Evolutionary conservation across 441 rosid genomes (phyloP), one percentile per base, ranked within the genome.

Genomic region (Iberis amara): DNA sequence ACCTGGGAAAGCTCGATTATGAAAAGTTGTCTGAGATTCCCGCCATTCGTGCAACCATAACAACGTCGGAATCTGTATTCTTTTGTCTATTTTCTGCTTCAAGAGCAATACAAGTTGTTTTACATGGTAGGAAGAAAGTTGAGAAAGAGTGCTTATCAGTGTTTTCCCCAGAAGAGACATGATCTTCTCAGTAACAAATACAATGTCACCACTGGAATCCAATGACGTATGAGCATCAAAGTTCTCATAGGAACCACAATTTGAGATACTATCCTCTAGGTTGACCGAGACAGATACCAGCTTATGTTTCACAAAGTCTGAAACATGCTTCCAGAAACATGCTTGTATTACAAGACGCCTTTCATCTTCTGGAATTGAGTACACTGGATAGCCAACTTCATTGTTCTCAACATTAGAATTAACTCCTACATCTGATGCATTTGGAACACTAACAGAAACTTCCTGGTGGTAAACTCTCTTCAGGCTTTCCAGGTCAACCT

Each of bases 261-360:
- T 66, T 52, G 65, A 68, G 53, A 59, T 56, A 68, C 46, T 27
- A 39, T 76, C 82, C 64, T 74, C 74, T 65, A 59, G 68, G 42
- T 63, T 57, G 57, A 72, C 49, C 40, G 73, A 76, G 23, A 65
- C 37, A 37, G 61, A 68, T 60, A 60, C 63, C 68, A 88, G 70
- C 72, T 83, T 84, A 71, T 76, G 79, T 57, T 77, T 74, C 70
- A 66, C 60, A 51, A 91, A 77, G 61, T 72, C 81, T 59, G 65
- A 76, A 66, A 88, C 67, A 67, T 86, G 91, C 66, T 74, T 82
- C 96, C 98, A 88, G 67, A 85, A 64, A 73, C 90, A 83, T 53
- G 66, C 70, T 57, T 84, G 89, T 28, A 79, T 64, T 26, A 80
- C 66, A 61, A 73, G 75, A 82, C 84, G 76, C 78, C 79, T 88